Percentiles rank a stretch among this genome's conserved stretches.
Evolutionary conservation across 208 protist species (phyloP).

Genomic region (Trypanosoma boissoni): DNA sequence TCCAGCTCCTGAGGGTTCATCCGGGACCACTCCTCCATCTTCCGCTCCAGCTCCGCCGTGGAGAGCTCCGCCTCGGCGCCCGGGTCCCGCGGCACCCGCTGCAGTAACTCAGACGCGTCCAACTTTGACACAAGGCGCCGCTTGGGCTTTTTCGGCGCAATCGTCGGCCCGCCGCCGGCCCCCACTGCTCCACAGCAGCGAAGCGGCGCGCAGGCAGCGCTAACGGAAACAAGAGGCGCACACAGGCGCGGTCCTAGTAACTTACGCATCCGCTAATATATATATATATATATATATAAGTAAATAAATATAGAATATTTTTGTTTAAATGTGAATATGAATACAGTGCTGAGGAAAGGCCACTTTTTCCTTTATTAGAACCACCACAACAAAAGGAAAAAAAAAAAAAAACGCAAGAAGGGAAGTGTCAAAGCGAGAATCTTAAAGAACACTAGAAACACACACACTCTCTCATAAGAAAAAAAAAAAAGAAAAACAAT

Average conservation of each 20-base stretch:
- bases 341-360: too few relatives aligned
- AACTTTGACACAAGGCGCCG: constrained; percentile 51
- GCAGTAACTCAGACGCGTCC: constrained; percentile 56
- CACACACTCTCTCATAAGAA: not conserved
- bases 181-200: not conserved
- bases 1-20: constrained; percentile 73
- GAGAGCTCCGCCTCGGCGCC: constrained; percentile 79
- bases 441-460: too few relatives aligned
- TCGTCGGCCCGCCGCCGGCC: constrained; percentile 18
- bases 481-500: not conserved
- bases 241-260: not conserved
- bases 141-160: constrained; percentile 62
- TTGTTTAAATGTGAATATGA: too few relatives aligned
- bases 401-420: constrained; percentile 2
- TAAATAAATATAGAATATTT: not conserved
- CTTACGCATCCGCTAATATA: constrained; percentile 7
- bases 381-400: not conserved
- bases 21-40: constrained; percentile 70
- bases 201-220: not conserved
- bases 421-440: too few relatives aligned
- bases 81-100: constrained; percentile 67
- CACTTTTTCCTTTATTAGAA: too few relatives aligned
- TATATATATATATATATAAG: constrained; percentile 6
- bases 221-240: not conserved
- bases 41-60: constrained; percentile 83